Base-by-base conservation (phyloP, 2,329 filamentous ascomycete species). In the Shiraia bambusicola region DNA sequence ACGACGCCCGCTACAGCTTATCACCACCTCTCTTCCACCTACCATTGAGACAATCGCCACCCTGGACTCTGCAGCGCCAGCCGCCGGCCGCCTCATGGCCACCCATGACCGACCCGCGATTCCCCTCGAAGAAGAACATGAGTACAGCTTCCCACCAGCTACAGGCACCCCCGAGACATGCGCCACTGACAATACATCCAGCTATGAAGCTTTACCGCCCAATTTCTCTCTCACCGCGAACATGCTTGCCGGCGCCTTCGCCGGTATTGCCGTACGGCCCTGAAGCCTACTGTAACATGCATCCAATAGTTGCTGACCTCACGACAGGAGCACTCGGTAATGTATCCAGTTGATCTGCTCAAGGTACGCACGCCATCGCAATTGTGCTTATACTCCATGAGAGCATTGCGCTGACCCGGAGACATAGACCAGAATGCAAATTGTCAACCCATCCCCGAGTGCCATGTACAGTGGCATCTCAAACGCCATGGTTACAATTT, bases 311-410 rank as follows among this genome's bases (percentile, higher is more conserved):
- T 28, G 44, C 67, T 56, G 50, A 68, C 47, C 35, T 32, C 54
- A 49, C 48, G 34, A 50, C 47, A 96, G 91, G 92, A 97, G 75
- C 92, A 97, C 72, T 94, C 92, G 45, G 91, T 95, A 62, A 97
- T 98, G 93, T 98, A 98, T 68, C 93, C 93, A 14, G 87, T 98
- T 66, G 93, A 98, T 75, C 83, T 95, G 57, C 87, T 98, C 67
- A 98, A 98, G 86, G 93, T 96, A 69, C 52, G 76, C 62, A 37
- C 42, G 45, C 46, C 28, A 25, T 14, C 8, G 12, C 30, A 6
- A 5, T 17, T 12, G 32, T 28, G 9, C 25, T 28, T 17, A 39
- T 24, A 6, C 27, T 25, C 30, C 36, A n/a, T 28, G 40, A 35
- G 25, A 35, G 25, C 38, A 29, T 32, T 40, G 49, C 45, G 54